Percentiles rank a stretch among this genome's conserved stretches.
These are phyloP conservation scores for Nicotiana tabacum DNA, from an alignment of 257 asterid genomes.

Conservation along the genomic window DNA sequence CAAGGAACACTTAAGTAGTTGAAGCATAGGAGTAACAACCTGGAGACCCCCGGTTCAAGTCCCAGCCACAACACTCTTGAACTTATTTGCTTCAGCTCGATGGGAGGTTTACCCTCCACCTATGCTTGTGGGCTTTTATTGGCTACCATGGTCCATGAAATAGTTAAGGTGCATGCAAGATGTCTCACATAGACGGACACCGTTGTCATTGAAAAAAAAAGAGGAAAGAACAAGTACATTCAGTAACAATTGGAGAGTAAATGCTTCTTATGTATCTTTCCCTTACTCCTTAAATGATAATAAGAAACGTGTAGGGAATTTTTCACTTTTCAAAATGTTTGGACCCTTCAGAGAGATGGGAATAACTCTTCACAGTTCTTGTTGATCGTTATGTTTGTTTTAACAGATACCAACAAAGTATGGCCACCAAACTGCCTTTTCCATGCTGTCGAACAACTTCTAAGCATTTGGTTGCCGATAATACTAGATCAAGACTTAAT, in stretches of 20 bases:
- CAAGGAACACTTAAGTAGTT: neutral
- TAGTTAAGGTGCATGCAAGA: neutral
- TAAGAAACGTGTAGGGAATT: neutral
- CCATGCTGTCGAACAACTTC: conserved; percentile 5
- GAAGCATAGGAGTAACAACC: neutral
- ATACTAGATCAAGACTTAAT: neutral
- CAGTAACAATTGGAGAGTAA: neutral
- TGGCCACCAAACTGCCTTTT: conserved; percentile 13
- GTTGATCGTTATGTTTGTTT: neutral
- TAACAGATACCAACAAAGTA: neutral
- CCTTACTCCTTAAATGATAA: neutral
- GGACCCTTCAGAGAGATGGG: neutral
- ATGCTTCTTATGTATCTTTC: neutral
- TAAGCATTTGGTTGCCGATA: neutral
- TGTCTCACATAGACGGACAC: neutral
- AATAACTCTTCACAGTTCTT: neutral
- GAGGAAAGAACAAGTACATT: neutral
- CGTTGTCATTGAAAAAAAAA: neutral
- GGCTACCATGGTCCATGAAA: neutral
- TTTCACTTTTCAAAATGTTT: neutral
- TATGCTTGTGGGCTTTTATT: neutral
- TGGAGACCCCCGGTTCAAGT: neutral
- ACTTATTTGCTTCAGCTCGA: neutral
- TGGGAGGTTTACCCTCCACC: neutral
- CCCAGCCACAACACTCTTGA: neutral